Conservation (phyloP, 2,329 filamentous ascomycete species). For the Fusarium siculi region DNA sequence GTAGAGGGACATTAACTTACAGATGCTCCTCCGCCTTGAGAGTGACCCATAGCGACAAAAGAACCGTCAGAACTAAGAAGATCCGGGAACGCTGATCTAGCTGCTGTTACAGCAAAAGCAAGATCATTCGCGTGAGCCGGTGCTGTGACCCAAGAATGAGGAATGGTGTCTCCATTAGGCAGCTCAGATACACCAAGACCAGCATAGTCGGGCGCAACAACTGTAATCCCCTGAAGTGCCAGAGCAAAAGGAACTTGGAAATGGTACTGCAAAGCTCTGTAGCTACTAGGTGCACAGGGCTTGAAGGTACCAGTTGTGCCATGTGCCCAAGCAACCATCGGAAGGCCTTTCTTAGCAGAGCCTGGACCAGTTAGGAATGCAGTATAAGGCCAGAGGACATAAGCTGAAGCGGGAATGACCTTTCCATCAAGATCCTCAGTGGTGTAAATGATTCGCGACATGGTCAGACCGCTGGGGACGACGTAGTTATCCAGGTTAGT, state of each 20-base stretch:
- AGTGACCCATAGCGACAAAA: slow-evolving; percentile 4
- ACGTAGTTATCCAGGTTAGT: slow-evolving; percentile 20
- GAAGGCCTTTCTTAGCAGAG: neutral
- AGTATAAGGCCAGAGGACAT: neutral
- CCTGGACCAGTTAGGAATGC: neutral
- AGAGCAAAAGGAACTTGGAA: slow-evolving; percentile 28
- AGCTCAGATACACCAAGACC: slow-evolving; percentile 23
- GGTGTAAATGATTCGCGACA: slow-evolving; percentile 29
- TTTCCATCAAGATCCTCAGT: slow-evolving; percentile 18
- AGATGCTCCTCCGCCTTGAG: neutral
- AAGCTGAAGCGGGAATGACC: slow-evolving; percentile 16
- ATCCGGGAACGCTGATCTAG: slow-evolving; percentile 15
- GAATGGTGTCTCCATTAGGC: slow-evolving; percentile 16
- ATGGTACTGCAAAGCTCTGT: slow-evolving; percentile 28
- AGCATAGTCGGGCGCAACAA: slow-evolving; percentile 29
- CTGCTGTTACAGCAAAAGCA: slow-evolving; percentile 21
- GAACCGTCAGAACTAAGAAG: neutral
- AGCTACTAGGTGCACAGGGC: slow-evolving; percentile 25
- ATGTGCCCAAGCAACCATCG: slow-evolving; percentile 1
- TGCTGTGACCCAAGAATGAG: slow-evolving; percentile 18
- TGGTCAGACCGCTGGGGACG: slow-evolving; percentile 21
- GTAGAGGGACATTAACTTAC: neutral
- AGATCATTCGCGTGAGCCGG: slow-evolving; percentile 32
- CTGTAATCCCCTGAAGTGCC: slow-evolving; percentile 28
- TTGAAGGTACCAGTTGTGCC: slow-evolving; percentile 23